Base-by-base conservation (phyloP, 2,329 filamentous ascomycete genomes). In the Achaetomium macrosporum region DNA sequence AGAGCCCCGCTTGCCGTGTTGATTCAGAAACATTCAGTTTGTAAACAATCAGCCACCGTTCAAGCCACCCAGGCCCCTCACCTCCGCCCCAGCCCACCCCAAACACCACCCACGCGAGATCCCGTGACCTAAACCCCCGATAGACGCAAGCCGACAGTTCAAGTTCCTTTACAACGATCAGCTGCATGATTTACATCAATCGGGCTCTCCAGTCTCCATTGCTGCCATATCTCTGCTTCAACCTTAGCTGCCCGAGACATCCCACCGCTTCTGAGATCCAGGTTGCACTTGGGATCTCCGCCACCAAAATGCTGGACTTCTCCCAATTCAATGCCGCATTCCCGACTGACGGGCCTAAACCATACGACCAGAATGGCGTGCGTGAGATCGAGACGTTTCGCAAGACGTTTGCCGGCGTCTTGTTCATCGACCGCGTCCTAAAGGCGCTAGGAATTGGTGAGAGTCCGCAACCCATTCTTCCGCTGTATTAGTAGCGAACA, bases 401-500 rank as follows among this genome's bases (percentile, higher is more conserved):
- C 60, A 86, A 84, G 63, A 77, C 71, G 45, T 75, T 90, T 17
- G 82, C 84, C 56, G 85, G 86, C 60, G 74, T 78, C 53, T 79
- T 92, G 53, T 95, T 93, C 69, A 85, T 92, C 64, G 89, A 95
- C 67, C 82, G 86, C 50, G 81, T 95, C 39, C 73, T 93, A 56
- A 81, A 79, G 51, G 77, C 85, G 0, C 73, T 92, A 29, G 82
- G 85, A 29, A 79, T 93, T 53, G 76, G 77, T 60, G 83, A 86
- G 69, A 80, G 88, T 89, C 69, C 15, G 65, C 51, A 43, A 6
- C 31, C 36, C 8, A 19, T 45, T 17, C 47, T 29, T 16, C 41
- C 13, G 16, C 35, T 25, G 25, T 25, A 7, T n/a, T n/a, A n/a
- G 7, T 25, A 25, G 25, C 25, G 25, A 7, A 7, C 80, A 51